phyloP scores from a whole-genome alignment of 2,329 filamentous ascomycete species.

The Aspergillus tanneri region DNA sequence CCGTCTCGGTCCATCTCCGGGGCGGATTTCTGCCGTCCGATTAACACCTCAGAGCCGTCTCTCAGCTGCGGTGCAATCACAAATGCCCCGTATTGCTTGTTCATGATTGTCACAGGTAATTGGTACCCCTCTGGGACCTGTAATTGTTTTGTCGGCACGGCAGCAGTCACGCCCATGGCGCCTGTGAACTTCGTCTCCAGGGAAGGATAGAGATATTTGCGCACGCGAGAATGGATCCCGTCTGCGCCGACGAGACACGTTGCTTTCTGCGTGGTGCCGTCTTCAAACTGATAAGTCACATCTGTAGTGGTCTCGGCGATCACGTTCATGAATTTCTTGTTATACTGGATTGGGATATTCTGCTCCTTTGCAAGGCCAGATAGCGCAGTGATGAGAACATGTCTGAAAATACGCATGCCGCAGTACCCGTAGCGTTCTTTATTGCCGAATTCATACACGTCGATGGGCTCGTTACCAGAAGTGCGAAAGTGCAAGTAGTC shows the following conservation, averaged over 20 bases:
- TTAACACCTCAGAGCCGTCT: constrained; percentile 52
- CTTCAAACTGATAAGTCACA: constrained; percentile 51
- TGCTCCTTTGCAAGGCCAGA: constrained; percentile 36
- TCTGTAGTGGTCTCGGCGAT: constrained; percentile 39
- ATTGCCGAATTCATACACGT: constrained; percentile 50
- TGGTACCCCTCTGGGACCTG: constrained; percentile 36
- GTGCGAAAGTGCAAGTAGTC: constrained; percentile 48
- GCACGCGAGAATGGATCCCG: constrained; percentile 59
- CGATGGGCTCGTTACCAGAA: constrained; percentile 39
- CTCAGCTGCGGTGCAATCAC: constrained; percentile 51
- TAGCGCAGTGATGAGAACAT: constrained; percentile 53
- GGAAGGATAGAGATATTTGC: constrained; percentile 52
- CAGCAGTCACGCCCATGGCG: constrained; percentile 44
- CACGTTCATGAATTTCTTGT: constrained; percentile 50
- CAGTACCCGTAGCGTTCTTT: constrained; percentile 53
- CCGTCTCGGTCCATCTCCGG: constrained; percentile 41
- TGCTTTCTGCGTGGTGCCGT: constrained; percentile 45
- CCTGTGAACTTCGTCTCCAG: constrained; percentile 53
- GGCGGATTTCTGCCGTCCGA: constrained; percentile 47
- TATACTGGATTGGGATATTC: constrained; percentile 48
- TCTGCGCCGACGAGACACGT: constrained; percentile 57
- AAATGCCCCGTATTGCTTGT: constrained; percentile 47
- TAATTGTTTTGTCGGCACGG: constrained; percentile 41
- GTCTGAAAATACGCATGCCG: constrained; percentile 56
- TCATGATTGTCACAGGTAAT: constrained; percentile 48